These are phyloP conservation scores for Xylaria sp. DNA, from an alignment of 495 filamentous ascomycete genomes.

Conservation along the genomic window DNA sequence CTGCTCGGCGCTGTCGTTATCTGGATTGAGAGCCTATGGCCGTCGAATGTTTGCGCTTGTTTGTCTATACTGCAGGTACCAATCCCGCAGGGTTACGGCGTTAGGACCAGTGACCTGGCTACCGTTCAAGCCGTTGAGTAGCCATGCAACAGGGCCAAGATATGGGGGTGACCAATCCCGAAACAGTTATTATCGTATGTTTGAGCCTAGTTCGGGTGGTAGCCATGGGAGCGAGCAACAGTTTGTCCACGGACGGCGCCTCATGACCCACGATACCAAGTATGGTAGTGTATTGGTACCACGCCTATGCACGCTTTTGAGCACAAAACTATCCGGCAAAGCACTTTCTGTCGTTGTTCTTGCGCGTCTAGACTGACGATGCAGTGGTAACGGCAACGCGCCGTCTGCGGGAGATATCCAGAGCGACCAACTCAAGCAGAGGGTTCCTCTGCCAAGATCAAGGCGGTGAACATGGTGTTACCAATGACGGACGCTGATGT, in stretches of 20 bases:
- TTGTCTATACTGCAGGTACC: constrained; percentile 68
- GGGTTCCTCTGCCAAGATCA: not conserved
- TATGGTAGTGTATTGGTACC: not conserved
- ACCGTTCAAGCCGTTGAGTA: constrained; percentile 80
- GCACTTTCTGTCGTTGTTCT: not conserved
- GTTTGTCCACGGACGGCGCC: not conserved
- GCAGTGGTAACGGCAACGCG: constrained; percentile 8
- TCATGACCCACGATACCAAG: not conserved
- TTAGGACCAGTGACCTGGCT: constrained; percentile 72
- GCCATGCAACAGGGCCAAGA: constrained; percentile 33
- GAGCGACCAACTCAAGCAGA: not conserved
- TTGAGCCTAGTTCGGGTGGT: not conserved
- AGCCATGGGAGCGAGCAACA: not conserved
- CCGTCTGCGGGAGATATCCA: not conserved
- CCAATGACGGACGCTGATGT: not conserved
- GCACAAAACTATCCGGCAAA: not conserved
- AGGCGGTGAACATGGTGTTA: constrained; percentile 1
- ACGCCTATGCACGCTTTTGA: not conserved
- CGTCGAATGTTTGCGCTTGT: constrained; percentile 67
- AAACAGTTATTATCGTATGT: not conserved
- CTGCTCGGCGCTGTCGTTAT: constrained; percentile 76
- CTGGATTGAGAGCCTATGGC: constrained; percentile 71
- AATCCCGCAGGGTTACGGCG: constrained; percentile 67
- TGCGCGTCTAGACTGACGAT: not conserved
- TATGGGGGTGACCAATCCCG: not conserved